Evolutionary conservation across 2,329 filamentous ascomycete genomes (phyloP).

Genomic region (Pseudogymnoascus sp.): DNA sequence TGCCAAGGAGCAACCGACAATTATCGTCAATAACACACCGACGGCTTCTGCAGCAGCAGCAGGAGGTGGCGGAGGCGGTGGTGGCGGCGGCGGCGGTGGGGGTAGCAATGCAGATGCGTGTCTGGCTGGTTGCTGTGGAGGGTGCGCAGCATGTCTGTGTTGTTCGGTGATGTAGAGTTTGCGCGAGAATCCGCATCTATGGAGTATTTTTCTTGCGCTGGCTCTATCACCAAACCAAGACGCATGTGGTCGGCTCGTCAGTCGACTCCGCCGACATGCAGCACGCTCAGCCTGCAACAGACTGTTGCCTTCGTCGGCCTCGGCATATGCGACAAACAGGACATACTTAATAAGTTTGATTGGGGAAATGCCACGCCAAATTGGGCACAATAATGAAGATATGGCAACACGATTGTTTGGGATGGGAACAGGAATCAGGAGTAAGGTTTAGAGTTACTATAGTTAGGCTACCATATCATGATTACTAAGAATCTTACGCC

Average conservation of each 20-base stretch:
- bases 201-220: neutral
- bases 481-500: neutral
- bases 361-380: neutral
- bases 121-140: neutral
- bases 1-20: neutral
- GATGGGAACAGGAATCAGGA: neutral
- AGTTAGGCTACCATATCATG: neutral
- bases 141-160: neutral
- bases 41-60: constrained; percentile 1
- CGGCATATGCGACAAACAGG: neutral
- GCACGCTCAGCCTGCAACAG: neutral
- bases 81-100: neutral
- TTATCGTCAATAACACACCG: neutral
- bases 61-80: neutral
- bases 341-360: neutral
- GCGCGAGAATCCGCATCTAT: constrained; percentile 24
- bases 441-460: neutral
- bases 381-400: neutral
- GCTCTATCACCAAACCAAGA: neutral
- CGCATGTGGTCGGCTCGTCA: neutral
- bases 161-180: constrained; percentile 1
- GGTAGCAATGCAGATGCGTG: neutral
- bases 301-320: neutral
- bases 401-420: neutral
- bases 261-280: neutral